These are phyloP conservation scores for Zelopaecilomyces penicillatus DNA, from an alignment of 2,329 filamentous ascomycete genomes.

Conservation along the genomic window DNA sequence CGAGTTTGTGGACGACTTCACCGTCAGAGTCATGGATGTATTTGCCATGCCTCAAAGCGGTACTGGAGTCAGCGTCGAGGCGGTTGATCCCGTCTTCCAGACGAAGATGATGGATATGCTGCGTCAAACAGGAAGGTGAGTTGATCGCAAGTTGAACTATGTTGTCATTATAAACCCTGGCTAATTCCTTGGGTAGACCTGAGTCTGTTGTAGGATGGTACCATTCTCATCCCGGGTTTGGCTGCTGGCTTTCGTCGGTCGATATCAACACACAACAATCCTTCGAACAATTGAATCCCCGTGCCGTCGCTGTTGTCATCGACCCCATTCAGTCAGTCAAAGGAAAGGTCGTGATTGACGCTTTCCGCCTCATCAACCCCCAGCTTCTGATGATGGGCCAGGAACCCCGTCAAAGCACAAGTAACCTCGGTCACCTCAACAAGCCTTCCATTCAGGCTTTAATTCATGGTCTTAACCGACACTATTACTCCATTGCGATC, in stretches of 20 bases:
- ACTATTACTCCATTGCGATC: slow-evolving; percentile 99
- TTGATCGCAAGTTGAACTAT: not conserved
- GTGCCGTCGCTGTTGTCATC: slow-evolving; percentile 94
- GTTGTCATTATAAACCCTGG: not conserved
- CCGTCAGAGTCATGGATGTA: slow-evolving; percentile 94
- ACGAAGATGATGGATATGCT: slow-evolving; percentile 99
- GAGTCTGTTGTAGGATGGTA: slow-evolving; percentile 99
- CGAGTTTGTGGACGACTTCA: slow-evolving; percentile 98
- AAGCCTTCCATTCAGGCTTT: slow-evolving; percentile 99
- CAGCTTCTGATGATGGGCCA: slow-evolving; percentile 97
- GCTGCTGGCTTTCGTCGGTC: slow-evolving; percentile 97
- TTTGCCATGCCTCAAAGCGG: slow-evolving; percentile 99
- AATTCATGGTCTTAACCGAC: slow-evolving; percentile 93
- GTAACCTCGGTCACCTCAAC: slow-evolving; percentile 94
- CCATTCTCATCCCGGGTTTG: slow-evolving; percentile 97
- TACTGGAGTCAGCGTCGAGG: slow-evolving; percentile 96
- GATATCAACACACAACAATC: slow-evolving; percentile 99
- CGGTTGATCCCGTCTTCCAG: slow-evolving; percentile 96
- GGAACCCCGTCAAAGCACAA: slow-evolving; percentile 94
- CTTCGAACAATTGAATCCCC: slow-evolving; percentile 96
- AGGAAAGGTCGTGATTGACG: slow-evolving; percentile 98
- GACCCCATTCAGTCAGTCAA: slow-evolving; percentile 99
- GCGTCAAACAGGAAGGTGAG: slow-evolving; percentile 87
- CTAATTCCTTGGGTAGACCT: slow-evolving; percentile 48
- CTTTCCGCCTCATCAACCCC: slow-evolving; percentile 96